phyloP scores from a whole-genome alignment of 805 yeast species.

The Saccharomycopsis lassenensis region DNA sequence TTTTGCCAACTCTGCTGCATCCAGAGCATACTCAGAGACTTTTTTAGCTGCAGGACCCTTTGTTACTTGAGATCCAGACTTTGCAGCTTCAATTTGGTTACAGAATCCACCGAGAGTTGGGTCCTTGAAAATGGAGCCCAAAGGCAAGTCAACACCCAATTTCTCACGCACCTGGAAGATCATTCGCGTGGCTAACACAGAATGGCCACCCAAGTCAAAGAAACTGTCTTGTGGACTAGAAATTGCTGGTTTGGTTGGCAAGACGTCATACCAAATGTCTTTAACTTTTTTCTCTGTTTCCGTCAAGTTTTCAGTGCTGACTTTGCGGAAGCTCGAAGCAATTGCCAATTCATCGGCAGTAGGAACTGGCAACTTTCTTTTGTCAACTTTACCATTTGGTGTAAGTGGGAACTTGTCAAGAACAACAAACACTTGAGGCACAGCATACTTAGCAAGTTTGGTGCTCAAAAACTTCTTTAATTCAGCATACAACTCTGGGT shows the following conservation, averaged over 20 bases:
- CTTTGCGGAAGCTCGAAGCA: slow-evolving; percentile 42
- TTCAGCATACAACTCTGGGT: slow-evolving; percentile 66
- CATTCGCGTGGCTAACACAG: slow-evolving; percentile 94
- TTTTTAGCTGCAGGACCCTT: slow-evolving; percentile 25
- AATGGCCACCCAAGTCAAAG: slow-evolving; percentile 97
- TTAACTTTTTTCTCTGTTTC: slow-evolving; percentile 56
- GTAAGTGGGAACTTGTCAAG: slow-evolving; percentile 78
- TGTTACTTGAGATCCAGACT: slow-evolving; percentile 19
- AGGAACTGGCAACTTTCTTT: slow-evolving; percentile 94
- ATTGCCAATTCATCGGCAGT: slow-evolving; percentile 72
- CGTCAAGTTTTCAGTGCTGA: slow-evolving; percentile 44
- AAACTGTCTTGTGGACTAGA: slow-evolving; percentile 75
- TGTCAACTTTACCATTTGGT: slow-evolving; percentile 97
- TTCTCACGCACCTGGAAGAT: slow-evolving; percentile 80
- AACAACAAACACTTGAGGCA: slow-evolving; percentile 87
- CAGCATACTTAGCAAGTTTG: slow-evolving; percentile 85
- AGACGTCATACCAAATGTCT: slow-evolving; percentile 74
- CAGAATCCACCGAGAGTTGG: slow-evolving; percentile 83
- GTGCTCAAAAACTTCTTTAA: slow-evolving; percentile 75
- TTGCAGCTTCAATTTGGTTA: slow-evolving; percentile 45
- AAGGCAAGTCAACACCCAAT: slow-evolving; percentile 70
- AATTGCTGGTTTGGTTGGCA: slow-evolving; percentile 77
- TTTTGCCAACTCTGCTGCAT: slow-evolving; percentile 56
- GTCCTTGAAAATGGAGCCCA: slow-evolving; percentile 80
- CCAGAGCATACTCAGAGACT: slow-evolving; percentile 47